phyloP scores from a whole-genome alignment of 257 asterid species.

The Solanum clarkiae region DNA sequence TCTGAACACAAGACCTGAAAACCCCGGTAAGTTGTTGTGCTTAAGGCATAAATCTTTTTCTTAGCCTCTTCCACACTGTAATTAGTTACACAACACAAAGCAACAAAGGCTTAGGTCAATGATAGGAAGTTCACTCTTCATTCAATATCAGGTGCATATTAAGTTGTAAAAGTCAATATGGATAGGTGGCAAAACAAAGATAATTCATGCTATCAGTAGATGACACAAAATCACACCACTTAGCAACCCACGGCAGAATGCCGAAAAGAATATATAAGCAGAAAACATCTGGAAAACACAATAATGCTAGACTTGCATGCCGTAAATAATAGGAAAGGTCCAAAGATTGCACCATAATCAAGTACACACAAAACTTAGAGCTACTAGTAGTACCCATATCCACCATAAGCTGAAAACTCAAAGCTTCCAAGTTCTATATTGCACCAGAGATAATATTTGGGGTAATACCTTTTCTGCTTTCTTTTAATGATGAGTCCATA shows the following conservation, averaged over 20 bases:
- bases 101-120: not conserved
- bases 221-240: not conserved
- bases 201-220: not conserved
- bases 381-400: not conserved
- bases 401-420: not conserved
- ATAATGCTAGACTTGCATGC: not conserved
- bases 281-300: not conserved
- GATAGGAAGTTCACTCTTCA: not conserved
- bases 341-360: not conserved
- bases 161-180: not conserved
- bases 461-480: not conserved
- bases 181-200: not conserved
- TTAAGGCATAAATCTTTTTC: slow-evolving; percentile 79
- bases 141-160: not conserved
- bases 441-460: not conserved
- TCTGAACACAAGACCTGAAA: slow-evolving; percentile 84
- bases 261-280: not conserved
- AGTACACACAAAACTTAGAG: not conserved
- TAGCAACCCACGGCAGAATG: not conserved
- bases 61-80: slow-evolving; percentile 92
- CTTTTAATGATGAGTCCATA: not conserved
- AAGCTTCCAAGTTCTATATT: not conserved
- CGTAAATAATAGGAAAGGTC: not conserved
- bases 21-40: slow-evolving; percentile 80
- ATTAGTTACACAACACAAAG: not conserved